These are phyloP conservation scores for Lodderomyces theae DNA, from an alignment of 1,139 yeast species.

Conservation along the genomic window DNA sequence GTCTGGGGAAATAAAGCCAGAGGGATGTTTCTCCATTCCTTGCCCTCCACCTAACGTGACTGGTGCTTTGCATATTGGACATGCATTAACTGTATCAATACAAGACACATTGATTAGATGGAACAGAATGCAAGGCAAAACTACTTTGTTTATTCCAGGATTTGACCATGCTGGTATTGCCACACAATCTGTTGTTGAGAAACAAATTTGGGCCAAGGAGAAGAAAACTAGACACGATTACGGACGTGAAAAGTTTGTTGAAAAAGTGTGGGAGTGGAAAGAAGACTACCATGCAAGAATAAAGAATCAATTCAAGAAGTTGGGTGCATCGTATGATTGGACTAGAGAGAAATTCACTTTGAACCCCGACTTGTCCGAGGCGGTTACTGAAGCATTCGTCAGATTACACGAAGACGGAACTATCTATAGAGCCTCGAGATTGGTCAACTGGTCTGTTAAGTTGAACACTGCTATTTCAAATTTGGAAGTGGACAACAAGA, in stretches of 20 bases:
- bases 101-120: slow-evolving; percentile 92
- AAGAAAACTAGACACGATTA: slow-evolving; percentile 90
- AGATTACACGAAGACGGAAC: slow-evolving; percentile 91
- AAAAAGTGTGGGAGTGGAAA: slow-evolving; percentile 98
- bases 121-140: slow-evolving; percentile 96
- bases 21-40: slow-evolving; percentile 85
- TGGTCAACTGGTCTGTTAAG: slow-evolving; percentile 95
- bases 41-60: slow-evolving; percentile 99
- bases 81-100: slow-evolving; percentile 91
- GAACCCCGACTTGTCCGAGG: slow-evolving; percentile 70
- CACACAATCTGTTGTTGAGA: slow-evolving; percentile 97
- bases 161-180: slow-evolving; percentile 99
- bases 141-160: slow-evolving; percentile 91
- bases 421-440: slow-evolving; percentile 88
- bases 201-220: slow-evolving; percentile 87
- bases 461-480: slow-evolving; percentile 94
- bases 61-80: slow-evolving; percentile 98
- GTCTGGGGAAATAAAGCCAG: slow-evolving; percentile 74
- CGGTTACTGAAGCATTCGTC: slow-evolving; percentile 91
- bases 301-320: slow-evolving; percentile 74
- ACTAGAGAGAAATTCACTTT: slow-evolving; percentile 89
- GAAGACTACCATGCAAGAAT: slow-evolving; percentile 87
- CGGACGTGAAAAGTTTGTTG: slow-evolving; percentile 87
- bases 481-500: slow-evolving; percentile 93
- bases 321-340: slow-evolving; percentile 99